Evolutionary conservation across 2,329 filamentous ascomycete genomes (phyloP).

Genomic region (Mycogone perniciosa): DNA sequence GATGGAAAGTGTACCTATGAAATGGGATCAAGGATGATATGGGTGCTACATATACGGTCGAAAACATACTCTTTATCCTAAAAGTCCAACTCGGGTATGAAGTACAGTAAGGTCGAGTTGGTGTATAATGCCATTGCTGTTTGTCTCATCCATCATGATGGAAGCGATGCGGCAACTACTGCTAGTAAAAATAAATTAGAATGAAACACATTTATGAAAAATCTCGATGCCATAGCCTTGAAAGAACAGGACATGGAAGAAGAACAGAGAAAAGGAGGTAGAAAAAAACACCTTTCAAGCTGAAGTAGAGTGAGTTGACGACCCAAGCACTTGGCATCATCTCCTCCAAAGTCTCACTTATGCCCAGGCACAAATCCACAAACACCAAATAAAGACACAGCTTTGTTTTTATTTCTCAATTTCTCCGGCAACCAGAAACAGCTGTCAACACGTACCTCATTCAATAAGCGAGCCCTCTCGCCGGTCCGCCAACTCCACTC

Average conservation of each 20-base stretch:
- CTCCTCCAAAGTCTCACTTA: too few species aligned
- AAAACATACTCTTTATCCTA: neutral
- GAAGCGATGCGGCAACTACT: too few species aligned
- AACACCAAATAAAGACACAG: neutral
- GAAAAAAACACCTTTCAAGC: too few species aligned
- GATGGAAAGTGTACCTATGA: neutral
- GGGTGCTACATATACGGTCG: neutral
- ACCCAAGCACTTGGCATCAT: too few species aligned
- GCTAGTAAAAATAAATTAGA: too few species aligned
- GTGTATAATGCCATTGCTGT: neutral
- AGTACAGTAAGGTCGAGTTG: neutral
- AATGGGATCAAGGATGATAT: neutral
- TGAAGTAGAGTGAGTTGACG: too few species aligned
- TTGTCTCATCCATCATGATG: neutral
- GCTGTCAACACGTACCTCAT: neutral
- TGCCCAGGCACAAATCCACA: too few species aligned
- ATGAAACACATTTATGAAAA: too few species aligned
- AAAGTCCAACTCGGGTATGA: neutral
- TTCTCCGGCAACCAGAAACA: neutral
- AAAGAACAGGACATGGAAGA: too few species aligned
- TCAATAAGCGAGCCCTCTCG: neutral
- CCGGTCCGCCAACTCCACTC: neutral
- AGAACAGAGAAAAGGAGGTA: too few species aligned
- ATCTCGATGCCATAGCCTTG: too few species aligned
- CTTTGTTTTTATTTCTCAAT: neutral